Evolutionary conservation across 2,329 filamentous ascomycete genomes (phyloP).

Genomic region (Alternaria infectoria): DNA sequence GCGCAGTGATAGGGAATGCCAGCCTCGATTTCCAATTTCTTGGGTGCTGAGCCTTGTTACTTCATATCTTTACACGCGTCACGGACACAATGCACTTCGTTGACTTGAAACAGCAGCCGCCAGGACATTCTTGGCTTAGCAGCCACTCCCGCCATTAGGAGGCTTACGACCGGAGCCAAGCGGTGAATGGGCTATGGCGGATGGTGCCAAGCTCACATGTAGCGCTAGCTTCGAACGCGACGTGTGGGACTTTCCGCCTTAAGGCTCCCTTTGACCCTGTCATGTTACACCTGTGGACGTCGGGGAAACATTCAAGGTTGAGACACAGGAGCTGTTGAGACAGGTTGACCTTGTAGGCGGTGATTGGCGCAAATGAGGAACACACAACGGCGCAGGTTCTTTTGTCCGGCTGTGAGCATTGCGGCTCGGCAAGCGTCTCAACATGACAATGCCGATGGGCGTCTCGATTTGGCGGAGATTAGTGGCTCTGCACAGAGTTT

Average conservation of each 20-base stretch:
- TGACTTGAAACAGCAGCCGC: conserved; percentile 10
- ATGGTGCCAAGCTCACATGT: conserved; percentile 3
- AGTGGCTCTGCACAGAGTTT: not conserved
- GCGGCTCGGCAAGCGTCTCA: not conserved
- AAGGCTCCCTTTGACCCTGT: not conserved
- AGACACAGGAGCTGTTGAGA: not conserved
- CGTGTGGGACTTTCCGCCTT: conserved; percentile 5
- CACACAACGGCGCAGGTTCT: not conserved
- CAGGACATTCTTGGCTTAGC: conserved; percentile 7
- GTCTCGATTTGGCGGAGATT: not conserved
- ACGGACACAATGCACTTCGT: not conserved
- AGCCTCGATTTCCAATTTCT: conserved; percentile 5
- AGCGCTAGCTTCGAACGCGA: conserved; percentile 5
- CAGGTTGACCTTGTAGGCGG: not conserved
- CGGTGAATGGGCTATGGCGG: not conserved
- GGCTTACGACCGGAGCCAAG: conserved; percentile 5
- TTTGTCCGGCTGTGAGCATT: not conserved
- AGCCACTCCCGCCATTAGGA: conserved; percentile 6
- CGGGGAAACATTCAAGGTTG: not conserved
- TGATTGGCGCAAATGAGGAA: not conserved
- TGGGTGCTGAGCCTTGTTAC: not conserved
- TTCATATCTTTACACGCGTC: conserved; percentile 7
- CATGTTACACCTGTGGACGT: not conserved
- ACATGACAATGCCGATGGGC: not conserved
- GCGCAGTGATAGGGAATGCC: conserved; percentile 4